Evolutionary conservation across 306 rosid species (phyloP), one percentile per base, ranked within the genome.

Genomic region (Trifolium repens): DNA sequence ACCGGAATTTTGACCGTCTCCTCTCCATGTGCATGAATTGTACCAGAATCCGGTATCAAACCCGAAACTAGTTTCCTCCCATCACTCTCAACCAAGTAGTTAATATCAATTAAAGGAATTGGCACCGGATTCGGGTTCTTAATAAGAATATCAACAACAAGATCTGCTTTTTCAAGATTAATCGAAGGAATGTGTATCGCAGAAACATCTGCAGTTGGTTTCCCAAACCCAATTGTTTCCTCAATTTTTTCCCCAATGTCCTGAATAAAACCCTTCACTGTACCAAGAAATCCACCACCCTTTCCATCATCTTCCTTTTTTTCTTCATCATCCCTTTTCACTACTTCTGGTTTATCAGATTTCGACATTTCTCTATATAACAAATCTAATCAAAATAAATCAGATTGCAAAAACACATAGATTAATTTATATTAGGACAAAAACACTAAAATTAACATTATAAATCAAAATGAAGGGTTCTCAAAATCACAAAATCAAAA

Each of bases 191-290:
- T 73, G 78, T 87, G 96, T 64, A 93, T 73, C 0, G 27, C 94
- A 1, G 86, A 7, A 8, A 93, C 90, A 79, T 93, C 94, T 0
- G 96, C 98, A 2, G 90, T 89, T 10, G 98, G 98, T 74, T 89
- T 93, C 43, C 96, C 94, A 11, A 93, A 93, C 47, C 96, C 93
- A 52, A 90, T 71, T 2, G 85, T 43, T 64, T 54, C 96, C 78
- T 90, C 94, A 44, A 93, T 87, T 83, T 93, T 93, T 80, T 93
- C 94, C 2, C 96, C 96, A 26, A 90, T 77, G 76, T 93, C 96
- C 0, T 86, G 85, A 75, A 93, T 87, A 85, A 93, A 93, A 78
- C 65, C 94, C 86, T 93, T 89, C 55, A 93, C 91, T 73, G 81
- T 87, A 5, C 65, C 84, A 2, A 93, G 6, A 75, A 93, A 87